Evolutionary conservation across 2,329 filamentous ascomycete genomes (phyloP), one percentile per base, ranked within the genome.

Genomic region (Colletotrichum sp.): DNA sequence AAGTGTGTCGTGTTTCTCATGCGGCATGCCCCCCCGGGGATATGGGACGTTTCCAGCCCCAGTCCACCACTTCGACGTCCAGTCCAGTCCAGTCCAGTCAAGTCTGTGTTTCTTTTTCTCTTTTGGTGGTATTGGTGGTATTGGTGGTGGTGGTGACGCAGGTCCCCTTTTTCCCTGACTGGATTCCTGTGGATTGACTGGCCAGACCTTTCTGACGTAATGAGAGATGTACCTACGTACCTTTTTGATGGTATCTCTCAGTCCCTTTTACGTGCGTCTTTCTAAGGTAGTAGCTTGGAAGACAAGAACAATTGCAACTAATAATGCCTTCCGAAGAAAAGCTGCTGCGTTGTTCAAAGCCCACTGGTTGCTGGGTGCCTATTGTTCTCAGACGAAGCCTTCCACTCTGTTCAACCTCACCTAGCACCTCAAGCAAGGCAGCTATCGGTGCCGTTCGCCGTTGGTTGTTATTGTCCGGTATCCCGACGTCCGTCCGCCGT

Each of bases 1-100:
- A 75, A 75, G 70, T 75, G 70, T 75, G 64, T 75, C 73, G 73
- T 64, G 70, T 75, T 75, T 75, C 73, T 73, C 64, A 75, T 75
- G 73, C 73, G 59, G 59, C 59, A 63, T 34, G 59, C 62, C 68
- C 34, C 34, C 48, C 62, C 16, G 22, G 62, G 32, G 18, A 60
- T 32, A 72, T 72, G 69, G 69, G 69, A 75, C 63, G 72, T 72
- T 72, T 72, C 72, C 63, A 72, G 72, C 44, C 72, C 72, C 72
- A 62, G 59, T 24, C 59, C 28, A n/a, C 59, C 59, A 24, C 52
- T 8, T 15, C 52, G 24, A 57, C 22, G 52, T 26, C 52, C 22
- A 55, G 48, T 57, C 15, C 24, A 57, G 67, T 59, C 71, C 48
- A 55, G 67, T 59, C 72, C 2, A 39, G 28, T n/a, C n/a, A n/a